Conservation (phyloP, 129 eudicot genomes). For the Sambucus nigra region DNA sequence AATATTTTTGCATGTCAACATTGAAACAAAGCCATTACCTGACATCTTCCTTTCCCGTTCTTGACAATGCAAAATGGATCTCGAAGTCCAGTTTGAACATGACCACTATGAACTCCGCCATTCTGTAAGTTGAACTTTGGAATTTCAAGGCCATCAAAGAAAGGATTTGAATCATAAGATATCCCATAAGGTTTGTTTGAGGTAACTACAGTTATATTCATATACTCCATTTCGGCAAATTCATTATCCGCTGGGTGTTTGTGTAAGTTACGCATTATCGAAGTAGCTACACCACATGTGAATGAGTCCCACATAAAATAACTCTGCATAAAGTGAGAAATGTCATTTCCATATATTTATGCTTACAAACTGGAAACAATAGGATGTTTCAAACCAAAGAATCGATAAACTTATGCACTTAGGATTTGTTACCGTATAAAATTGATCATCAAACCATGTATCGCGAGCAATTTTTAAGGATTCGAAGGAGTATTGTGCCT, state of each 20-base stretch:
- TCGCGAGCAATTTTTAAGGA: conserved; percentile 39
- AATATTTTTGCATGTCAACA: too few relatives aligned
- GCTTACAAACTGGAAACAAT: too few relatives aligned
- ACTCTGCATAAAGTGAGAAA: conserved; percentile 38
- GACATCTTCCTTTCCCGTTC: conserved; percentile 56
- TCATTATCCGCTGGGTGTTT: conserved; percentile 44
- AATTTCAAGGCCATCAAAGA: conserved; percentile 39
- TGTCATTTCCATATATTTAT: background rate
- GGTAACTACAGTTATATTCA: conserved; percentile 73
- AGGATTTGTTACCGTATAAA: conserved; percentile 24
- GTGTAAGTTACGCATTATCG: conserved; percentile 48
- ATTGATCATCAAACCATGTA: conserved; percentile 33
- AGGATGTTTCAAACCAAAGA: background rate
- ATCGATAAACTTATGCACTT: background rate
- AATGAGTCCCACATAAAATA: conserved; percentile 90
- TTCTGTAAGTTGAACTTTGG: conserved; percentile 45
- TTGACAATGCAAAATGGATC: conserved; percentile 63
- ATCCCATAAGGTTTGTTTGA: conserved; percentile 70
- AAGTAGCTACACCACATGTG: conserved; percentile 58
- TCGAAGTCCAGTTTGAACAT: conserved; percentile 60
- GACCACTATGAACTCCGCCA: conserved; percentile 83
- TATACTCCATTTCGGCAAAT: conserved; percentile 77
- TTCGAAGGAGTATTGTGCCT: conserved; percentile 69
- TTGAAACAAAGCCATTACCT: conserved; percentile 46
- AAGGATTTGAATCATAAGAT: conserved; percentile 68